A percentile compares a stretch with the other conserved stretches of the same genome.
Evolutionary conservation across 371 early-diverging fungal genomes (phyloP).

Genomic region (Capillidium rhysosporum): DNA sequence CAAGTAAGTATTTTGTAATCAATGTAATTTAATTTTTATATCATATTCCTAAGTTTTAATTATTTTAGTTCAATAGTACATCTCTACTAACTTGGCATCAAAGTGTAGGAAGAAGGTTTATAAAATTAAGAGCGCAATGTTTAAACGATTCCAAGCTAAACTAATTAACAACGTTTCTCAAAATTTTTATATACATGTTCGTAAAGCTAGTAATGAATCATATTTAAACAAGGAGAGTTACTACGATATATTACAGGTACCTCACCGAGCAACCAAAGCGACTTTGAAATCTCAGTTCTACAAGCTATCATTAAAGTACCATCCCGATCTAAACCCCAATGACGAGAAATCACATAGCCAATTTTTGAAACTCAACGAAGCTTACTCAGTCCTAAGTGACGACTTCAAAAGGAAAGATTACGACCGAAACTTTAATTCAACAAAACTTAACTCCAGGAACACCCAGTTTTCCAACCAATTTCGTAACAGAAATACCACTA

Average conservation of each 20-base stretch:
- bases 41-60: too few relatives aligned
- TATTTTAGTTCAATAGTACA: too few relatives aligned
- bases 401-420: slow-evolving; percentile 53
- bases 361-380: slow-evolving; percentile 67
- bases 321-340: slow-evolving; percentile 63
- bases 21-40: too few relatives aligned
- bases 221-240: slow-evolving; percentile 8
- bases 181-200: too few relatives aligned
- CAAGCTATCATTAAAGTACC: slow-evolving; percentile 61
- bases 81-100: too few relatives aligned
- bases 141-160: too few relatives aligned
- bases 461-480: not conserved
- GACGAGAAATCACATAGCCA: slow-evolving; percentile 35
- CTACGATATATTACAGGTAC: slow-evolving; percentile 34
- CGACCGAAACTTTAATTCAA: slow-evolving; percentile 21
- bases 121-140: too few relatives aligned
- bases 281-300: slow-evolving; percentile 65
- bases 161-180: too few relatives aligned
- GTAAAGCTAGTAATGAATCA: not conserved
- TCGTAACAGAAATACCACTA: not conserved
- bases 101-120: too few relatives aligned
- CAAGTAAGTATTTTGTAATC: too few relatives aligned
- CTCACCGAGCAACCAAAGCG: slow-evolving; percentile 26
- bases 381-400: slow-evolving; percentile 60
- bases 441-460: not conserved